A percentile compares a stretch with the other conserved stretches of the same genome.
These are phyloP conservation scores for Microsporum ferrugineum DNA, from an alignment of 2,329 filamentous ascomycete genomes.

Conservation along the genomic window DNA sequence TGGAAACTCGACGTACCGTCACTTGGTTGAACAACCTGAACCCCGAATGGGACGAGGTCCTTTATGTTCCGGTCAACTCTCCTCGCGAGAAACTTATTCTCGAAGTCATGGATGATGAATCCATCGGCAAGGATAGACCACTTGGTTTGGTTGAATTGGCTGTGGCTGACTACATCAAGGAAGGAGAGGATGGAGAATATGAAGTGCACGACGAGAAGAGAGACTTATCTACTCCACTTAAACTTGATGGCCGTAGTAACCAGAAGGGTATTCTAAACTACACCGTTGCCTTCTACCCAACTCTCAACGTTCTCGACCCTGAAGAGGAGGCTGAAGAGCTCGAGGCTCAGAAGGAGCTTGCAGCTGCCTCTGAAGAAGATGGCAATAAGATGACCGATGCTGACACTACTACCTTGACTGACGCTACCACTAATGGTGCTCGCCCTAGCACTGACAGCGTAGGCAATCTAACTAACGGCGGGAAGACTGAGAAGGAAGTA, in stretches of 20 bases:
- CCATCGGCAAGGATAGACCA: conserved; percentile 77
- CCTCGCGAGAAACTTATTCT: conserved; percentile 70
- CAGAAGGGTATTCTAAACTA: conserved; percentile 73
- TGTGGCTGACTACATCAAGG: conserved; percentile 64
- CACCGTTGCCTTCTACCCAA: conserved; percentile 81
- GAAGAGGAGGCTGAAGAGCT: conserved; percentile 49
- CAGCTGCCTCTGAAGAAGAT: conserved; percentile 15
- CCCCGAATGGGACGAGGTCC: conserved; percentile 88
- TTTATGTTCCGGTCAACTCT: conserved; percentile 86
- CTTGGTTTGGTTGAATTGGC: conserved; percentile 70
- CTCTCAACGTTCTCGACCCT: conserved; percentile 74
- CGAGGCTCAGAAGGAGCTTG: conserved; percentile 18
- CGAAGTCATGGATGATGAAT: conserved; percentile 96
- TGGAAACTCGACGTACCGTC: conserved; percentile 83
- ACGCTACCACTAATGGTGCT: conserved; percentile 11
- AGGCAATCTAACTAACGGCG: conserved; percentile 28
- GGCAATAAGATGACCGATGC: conserved; percentile 23
- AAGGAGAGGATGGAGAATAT: conserved; percentile 72
- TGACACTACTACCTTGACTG: not conserved
- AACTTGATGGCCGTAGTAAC: conserved; percentile 59
- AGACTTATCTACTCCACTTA: conserved; percentile 54
- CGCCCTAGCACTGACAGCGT: conserved; percentile 25
- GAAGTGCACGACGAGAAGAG: conserved; percentile 65
- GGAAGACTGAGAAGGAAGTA: conserved; percentile 43
- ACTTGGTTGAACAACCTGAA: conserved; percentile 94